A percentile compares a stretch with the other conserved stretches of the same genome.
These are phyloP conservation scores for Dissophora ornata DNA, from an alignment of 192 early-diverging fungal species.

Conservation along the genomic window DNA sequence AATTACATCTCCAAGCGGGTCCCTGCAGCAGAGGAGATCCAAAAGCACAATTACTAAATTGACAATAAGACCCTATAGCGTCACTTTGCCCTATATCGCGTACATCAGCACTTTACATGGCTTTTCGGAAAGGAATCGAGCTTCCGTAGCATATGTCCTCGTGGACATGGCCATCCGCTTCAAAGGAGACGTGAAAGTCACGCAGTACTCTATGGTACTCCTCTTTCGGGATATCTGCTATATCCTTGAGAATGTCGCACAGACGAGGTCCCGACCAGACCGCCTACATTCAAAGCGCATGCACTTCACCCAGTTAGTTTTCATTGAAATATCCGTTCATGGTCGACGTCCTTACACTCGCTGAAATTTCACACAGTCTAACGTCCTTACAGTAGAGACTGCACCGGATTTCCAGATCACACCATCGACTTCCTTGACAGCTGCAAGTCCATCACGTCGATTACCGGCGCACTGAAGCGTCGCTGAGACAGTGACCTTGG, in stretches of 20 bases:
- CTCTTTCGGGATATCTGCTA: slow-evolving; percentile 65
- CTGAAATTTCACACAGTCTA: too few species aligned
- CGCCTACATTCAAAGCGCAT: slow-evolving; percentile 67
- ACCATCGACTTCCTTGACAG: slow-evolving; percentile 80
- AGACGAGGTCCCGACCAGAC: slow-evolving; percentile 82
- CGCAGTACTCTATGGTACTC: slow-evolving; percentile 61
- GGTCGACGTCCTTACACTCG: too few species aligned
- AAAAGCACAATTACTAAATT: too few species aligned
- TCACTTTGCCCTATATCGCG: too few species aligned
- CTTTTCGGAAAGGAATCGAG: slow-evolving; percentile 74
- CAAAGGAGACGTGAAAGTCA: slow-evolving; percentile 70
- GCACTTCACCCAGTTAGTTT: too few species aligned
- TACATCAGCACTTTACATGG: too few species aligned
- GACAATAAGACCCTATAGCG: too few species aligned
- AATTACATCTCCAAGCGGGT: slow-evolving; percentile 72
- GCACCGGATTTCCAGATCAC: slow-evolving; percentile 84
- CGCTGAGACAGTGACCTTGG: slow-evolving; percentile 44
- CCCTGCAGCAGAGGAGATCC: slow-evolving; percentile 30
- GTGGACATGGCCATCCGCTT: slow-evolving; percentile 71
- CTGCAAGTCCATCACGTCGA: slow-evolving; percentile 79
- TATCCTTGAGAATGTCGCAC: slow-evolving; percentile 74
- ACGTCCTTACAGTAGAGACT: slow-evolving; percentile 73
- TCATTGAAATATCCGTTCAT: too few species aligned
- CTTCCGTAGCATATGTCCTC: slow-evolving; percentile 79
- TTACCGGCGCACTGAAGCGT: slow-evolving; percentile 78